Conservation (phyloP, 2,329 filamentous ascomycete genomes). For the Fusarium euwallaceae region DNA sequence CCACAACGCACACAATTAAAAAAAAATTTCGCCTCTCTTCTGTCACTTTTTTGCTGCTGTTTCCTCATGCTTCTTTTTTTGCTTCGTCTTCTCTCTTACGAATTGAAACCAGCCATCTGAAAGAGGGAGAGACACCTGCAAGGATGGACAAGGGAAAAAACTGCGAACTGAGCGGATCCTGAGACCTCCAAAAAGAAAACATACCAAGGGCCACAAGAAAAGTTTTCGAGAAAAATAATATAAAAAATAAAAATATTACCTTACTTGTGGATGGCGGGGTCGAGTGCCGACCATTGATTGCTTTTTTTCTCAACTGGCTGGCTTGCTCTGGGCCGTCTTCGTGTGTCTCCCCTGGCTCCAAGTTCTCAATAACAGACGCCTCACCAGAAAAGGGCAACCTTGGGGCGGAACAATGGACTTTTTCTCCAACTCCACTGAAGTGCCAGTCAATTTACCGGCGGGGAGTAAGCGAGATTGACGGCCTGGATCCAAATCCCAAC, state of each 20-base stretch:
- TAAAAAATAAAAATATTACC: slow-evolving; percentile 17
- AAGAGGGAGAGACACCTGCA: slow-evolving; percentile 32
- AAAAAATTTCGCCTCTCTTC: slow-evolving; percentile 21
- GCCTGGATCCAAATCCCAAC: slow-evolving; percentile 45
- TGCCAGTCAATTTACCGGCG: slow-evolving; percentile 52
- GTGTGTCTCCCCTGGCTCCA: slow-evolving; percentile 29
- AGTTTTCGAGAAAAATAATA: slow-evolving; percentile 16
- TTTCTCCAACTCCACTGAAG: slow-evolving; percentile 36
- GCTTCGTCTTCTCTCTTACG: slow-evolving; percentile 28
- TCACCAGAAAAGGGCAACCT: slow-evolving; percentile 34
- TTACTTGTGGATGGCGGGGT: slow-evolving; percentile 32
- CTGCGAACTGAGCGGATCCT: slow-evolving; percentile 24
- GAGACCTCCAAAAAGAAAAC: slow-evolving; percentile 17
- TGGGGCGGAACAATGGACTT: slow-evolving; percentile 27
- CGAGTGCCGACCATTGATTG: slow-evolving; percentile 14
- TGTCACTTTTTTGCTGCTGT: slow-evolving; percentile 28
- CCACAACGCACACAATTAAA: slow-evolving; percentile 39
- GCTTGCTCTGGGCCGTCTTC: slow-evolving; percentile 5
- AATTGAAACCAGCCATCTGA: slow-evolving; percentile 29
- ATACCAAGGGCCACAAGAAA: slow-evolving; percentile 21
- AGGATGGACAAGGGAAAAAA: slow-evolving; percentile 16
- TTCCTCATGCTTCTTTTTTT: slow-evolving; percentile 30
- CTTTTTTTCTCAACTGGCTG: slow-evolving; percentile 20
- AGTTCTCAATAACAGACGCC: slow-evolving; percentile 32
- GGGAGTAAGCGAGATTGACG: slow-evolving; percentile 54